Evolutionary conservation across 2,329 filamentous ascomycete species (phyloP), one percentile per base, ranked within the genome.

Genomic region (Cordyceps militaris): DNA sequence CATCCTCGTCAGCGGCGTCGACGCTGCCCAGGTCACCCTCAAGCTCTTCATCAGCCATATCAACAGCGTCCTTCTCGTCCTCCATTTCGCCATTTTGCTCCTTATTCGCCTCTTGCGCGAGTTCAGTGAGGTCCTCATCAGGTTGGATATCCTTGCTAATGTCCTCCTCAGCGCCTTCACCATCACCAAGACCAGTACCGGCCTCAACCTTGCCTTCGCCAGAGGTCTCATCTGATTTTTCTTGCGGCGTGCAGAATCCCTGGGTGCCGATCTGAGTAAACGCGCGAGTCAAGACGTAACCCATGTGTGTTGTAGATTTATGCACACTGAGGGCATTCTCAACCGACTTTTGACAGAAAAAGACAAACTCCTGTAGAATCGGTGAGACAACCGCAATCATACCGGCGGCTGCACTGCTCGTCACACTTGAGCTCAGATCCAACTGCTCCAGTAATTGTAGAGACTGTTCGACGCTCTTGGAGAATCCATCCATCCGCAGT

Each of bases 141-240:
- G 93, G 87, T 62, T 89, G 85, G 48, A 99, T 88, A 66, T 99
- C 94, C 69, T 99, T 97, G 73, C 92, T 97, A 63, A 99, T 97
- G 71, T 99, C 93, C 69, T 99, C 92, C 69, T 99, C 92, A 4
- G 88, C 92, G 19, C 93, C 95, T 71, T 97, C 89, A 11, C 94
- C 95, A 47, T 97, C 94, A 21, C 94, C 95, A 24, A 99, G 84
- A 34, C 94, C 95, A 11, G 92, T 97, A 16, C 95, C 95, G 38
- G 85, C 85, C 71, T 99, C 93, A 30, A 97, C 78, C 65, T 96
- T 88, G 13, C 92, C 89, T 59, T 89, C 82, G 21, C 83, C 84
- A 52, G 84, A 79, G 58, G 86, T 83, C 50, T 86, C 83, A 42
- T 89, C 83, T 1, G 84, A 85, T 64, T 91, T 87, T 65, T 97